A percentile compares a stretch with the other conserved stretches of the same genome.
Conservation (phyloP, 768 basidiomycete species). For the Agrocybe praecox region DNA sequence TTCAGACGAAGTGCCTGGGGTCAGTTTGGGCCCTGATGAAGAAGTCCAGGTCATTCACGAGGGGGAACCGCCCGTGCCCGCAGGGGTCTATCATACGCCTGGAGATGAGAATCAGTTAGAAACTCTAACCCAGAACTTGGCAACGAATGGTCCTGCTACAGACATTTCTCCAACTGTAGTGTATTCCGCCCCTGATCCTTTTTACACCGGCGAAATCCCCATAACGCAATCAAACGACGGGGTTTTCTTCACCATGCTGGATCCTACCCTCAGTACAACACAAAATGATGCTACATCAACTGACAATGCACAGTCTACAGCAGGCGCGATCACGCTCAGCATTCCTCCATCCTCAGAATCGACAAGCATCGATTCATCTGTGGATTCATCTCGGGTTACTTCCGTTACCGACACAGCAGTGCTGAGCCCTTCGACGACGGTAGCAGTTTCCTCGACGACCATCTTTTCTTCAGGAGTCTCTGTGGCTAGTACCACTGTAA, state of each 20-base stretch:
- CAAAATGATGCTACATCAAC: background rate
- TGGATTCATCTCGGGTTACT: background rate
- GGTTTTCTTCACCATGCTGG: background rate
- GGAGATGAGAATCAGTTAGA: background rate
- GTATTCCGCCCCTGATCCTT: background rate
- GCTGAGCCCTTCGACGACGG: background rate
- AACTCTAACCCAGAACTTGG: background rate
- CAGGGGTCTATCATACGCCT: background rate
- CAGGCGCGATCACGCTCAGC: background rate
- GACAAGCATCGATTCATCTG: background rate
- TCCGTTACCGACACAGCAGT: background rate
- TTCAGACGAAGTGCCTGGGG: slow-evolving; percentile 7
- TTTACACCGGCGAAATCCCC: background rate
- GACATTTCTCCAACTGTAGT: slow-evolving; percentile 3
- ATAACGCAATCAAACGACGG: background rate
- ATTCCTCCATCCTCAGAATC: slow-evolving; percentile 4
- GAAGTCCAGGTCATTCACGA: slow-evolving; percentile 3
- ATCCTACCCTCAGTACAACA: background rate
- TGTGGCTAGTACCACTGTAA: background rate
- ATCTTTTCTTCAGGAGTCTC: background rate
- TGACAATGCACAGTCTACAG: background rate
- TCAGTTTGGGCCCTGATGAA: slow-evolving; percentile 6
- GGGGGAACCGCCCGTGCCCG: background rate
- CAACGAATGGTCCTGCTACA: slow-evolving; percentile 5
- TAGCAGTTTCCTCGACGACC: background rate